phyloP scores from a whole-genome alignment of 371 early-diverging fungal genomes.

The Apophysomyces elegans region DNA sequence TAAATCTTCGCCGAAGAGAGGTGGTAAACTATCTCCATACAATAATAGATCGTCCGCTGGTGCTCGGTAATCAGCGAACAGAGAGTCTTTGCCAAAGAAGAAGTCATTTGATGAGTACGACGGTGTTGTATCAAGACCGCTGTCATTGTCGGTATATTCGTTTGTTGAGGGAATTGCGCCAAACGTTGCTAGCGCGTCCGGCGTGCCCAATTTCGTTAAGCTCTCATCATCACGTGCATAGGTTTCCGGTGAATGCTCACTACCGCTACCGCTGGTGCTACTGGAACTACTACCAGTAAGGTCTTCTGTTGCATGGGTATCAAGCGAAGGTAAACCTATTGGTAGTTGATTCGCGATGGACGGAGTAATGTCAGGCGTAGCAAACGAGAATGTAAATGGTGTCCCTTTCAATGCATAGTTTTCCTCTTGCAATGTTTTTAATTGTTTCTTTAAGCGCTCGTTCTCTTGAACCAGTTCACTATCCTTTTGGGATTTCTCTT shows the following conservation, averaged over 20 bases:
- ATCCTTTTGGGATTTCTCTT: slow-evolving; percentile 29
- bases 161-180: neutral
- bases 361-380: neutral
- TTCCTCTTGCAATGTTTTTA: slow-evolving; percentile 41
- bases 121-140: neutral
- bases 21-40: slow-evolving; percentile 26
- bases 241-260: neutral
- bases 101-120: slow-evolving; percentile 18
- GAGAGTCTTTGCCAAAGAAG: slow-evolving; percentile 38
- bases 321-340: neutral
- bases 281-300: neutral
- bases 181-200: neutral
- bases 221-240: slow-evolving; percentile 6
- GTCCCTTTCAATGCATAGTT: slow-evolving; percentile 48
- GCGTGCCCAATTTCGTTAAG: neutral
- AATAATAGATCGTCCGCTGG: slow-evolving; percentile 29
- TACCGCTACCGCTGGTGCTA: neutral
- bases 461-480: slow-evolving; percentile 36
- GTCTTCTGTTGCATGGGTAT: neutral
- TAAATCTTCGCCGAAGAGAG: slow-evolving; percentile 35
- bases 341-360: neutral
- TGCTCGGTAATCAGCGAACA: slow-evolving; percentile 32
- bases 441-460: slow-evolving; percentile 29
- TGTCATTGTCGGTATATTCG: neutral
- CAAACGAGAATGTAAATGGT: slow-evolving; percentile 42